phyloP scores from a whole-genome alignment of 1,139 yeast species.

The Debaryomyces singareniensis region DNA sequence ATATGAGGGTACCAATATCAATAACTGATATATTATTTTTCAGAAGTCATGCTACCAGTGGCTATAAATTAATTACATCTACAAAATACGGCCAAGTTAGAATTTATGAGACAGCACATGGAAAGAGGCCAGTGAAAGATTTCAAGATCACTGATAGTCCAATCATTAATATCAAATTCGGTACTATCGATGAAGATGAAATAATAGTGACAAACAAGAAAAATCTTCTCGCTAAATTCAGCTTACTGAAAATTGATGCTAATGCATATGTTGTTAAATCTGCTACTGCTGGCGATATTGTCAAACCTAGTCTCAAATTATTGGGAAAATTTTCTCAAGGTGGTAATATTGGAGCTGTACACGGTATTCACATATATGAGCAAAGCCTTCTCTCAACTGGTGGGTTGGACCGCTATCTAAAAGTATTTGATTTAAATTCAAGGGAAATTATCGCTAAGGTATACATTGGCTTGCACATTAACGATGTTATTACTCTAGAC shows the following conservation, averaged over 20 bases:
- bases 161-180: constrained; percentile 31
- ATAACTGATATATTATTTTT: constrained; percentile 46
- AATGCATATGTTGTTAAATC: constrained; percentile 33
- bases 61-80: constrained; percentile 50
- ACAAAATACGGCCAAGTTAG: constrained; percentile 69
- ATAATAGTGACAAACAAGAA: constrained; percentile 54
- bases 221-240: constrained; percentile 47
- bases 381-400: constrained; percentile 47
- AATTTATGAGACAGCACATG: constrained; percentile 52
- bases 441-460: constrained; percentile 65
- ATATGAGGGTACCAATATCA: constrained; percentile 67
- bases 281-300: constrained; percentile 39
- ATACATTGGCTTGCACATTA: constrained; percentile 70
- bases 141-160: constrained; percentile 46
- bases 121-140: constrained; percentile 52
- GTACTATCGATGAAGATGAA: constrained; percentile 25
- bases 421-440: constrained; percentile 60
- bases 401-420: constrained; percentile 79
- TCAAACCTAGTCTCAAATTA: constrained; percentile 28
- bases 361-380: constrained; percentile 20
- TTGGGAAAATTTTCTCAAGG: constrained; percentile 39
- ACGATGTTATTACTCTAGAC: constrained; percentile 47
- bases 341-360: constrained; percentile 38
- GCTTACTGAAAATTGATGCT: constrained; percentile 33
- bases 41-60: constrained; percentile 17